These are phyloP conservation scores for Puccinia triticina DNA, from an alignment of 1,284 basidiomycete genomes.

Conservation along the genomic window DNA sequence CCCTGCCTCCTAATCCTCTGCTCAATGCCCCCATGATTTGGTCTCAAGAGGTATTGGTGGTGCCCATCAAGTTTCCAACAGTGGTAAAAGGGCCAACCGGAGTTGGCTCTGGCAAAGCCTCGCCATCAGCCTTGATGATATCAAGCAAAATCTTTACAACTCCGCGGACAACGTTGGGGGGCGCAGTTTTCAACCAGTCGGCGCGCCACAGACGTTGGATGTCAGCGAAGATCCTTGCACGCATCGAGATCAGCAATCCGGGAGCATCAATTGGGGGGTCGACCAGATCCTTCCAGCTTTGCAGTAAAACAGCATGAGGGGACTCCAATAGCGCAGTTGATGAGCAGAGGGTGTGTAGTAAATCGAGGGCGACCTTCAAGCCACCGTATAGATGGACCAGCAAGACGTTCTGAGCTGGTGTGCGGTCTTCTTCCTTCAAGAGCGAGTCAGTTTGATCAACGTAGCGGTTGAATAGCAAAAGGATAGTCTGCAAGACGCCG, in stretches of 20 bases:
- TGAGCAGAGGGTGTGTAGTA: constrained; percentile 76
- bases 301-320: constrained; percentile 74
- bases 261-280: constrained; percentile 73
- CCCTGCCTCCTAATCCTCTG: constrained; percentile 40
- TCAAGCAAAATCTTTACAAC: constrained; percentile 78
- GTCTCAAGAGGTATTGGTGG: constrained; percentile 54
- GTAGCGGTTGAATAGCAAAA: constrained; percentile 68
- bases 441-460: constrained; percentile 55
- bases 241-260: constrained; percentile 80
- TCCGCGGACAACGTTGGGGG: constrained; percentile 70
- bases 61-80: constrained; percentile 60
- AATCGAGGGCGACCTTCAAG: constrained; percentile 76
- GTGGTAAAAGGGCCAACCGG: constrained; percentile 53
- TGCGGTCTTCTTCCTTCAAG: constrained; percentile 46
- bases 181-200: constrained; percentile 76
- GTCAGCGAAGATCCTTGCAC: constrained; percentile 72
- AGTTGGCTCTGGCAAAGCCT: constrained; percentile 66
- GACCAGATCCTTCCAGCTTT: constrained; percentile 75
- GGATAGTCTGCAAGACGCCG: constrained; percentile 74
- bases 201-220: constrained; percentile 77
- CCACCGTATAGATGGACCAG: constrained; percentile 74
- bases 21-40: constrained; percentile 40
- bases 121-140: constrained; percentile 80
- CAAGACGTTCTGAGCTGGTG: constrained; percentile 54
- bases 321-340: constrained; percentile 82